Evolutionary conservation across 495 filamentous ascomycete species (phyloP).

Genomic region (Aspergillus heteromorphus): DNA sequence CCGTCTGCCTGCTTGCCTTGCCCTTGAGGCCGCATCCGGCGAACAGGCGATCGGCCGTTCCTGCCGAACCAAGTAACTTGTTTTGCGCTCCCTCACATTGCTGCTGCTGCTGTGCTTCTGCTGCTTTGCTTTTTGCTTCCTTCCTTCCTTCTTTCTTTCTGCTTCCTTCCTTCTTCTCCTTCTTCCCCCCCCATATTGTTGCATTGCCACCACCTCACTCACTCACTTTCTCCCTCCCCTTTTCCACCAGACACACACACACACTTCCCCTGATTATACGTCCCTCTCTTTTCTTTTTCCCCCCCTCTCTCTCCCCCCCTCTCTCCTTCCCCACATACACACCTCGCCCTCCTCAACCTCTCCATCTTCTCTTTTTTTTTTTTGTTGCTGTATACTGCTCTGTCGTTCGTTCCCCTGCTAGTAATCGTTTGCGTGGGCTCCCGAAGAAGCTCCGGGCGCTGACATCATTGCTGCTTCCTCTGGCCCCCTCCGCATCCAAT

Average conservation of each 20-base stretch:
- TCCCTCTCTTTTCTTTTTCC: neutral
- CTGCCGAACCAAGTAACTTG: neutral
- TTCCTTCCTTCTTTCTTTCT: too few species aligned
- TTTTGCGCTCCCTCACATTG: neutral
- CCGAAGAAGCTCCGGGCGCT: neutral
- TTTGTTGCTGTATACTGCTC: neutral
- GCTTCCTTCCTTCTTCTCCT: neutral
- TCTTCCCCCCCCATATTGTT: neutral
- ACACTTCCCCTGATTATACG: neutral
- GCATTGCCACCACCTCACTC: neutral
- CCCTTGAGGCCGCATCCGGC: slow-evolving; percentile 1
- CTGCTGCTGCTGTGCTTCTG: neutral
- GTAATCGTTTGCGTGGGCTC: neutral
- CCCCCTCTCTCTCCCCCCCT: neutral
- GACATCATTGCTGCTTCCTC: slow-evolving; percentile 5
- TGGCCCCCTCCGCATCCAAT: neutral
- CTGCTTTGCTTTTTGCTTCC: too few species aligned
- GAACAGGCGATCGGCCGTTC: neutral
- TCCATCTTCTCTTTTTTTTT: slow-evolving; percentile 1
- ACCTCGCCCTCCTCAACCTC: slow-evolving; percentile 13
- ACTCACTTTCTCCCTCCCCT: slow-evolving; percentile 1
- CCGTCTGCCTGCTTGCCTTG: too few species aligned
- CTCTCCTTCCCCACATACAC: slow-evolving; percentile 21
- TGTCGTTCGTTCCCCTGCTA: neutral
- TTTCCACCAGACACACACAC: too few species aligned